A percentile compares a stretch with the other conserved stretches of the same genome.
phyloP scores from a whole-genome alignment of 2,329 filamentous ascomycete genomes.

The Clarireedia sp. region DNA sequence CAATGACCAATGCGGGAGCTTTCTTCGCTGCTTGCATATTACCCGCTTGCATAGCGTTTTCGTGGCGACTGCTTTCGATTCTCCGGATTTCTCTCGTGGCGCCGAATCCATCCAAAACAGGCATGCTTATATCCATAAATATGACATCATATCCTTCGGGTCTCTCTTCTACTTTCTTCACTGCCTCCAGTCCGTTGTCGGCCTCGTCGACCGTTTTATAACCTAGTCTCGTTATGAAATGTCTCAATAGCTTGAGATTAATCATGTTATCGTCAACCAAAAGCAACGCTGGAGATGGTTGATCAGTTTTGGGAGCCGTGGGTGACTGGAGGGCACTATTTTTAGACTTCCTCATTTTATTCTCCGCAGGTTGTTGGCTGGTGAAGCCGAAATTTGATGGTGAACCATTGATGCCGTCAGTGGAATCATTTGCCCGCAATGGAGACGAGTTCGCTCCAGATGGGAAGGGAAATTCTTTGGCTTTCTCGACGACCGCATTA shows the following conservation, averaged over 20 bases:
- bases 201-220: constrained; percentile 36
- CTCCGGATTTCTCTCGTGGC: constrained; percentile 42
- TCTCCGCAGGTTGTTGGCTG: neutral
- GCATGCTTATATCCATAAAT: constrained; percentile 46
- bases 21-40: constrained; percentile 14
- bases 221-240: constrained; percentile 32
- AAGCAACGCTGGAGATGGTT: constrained; percentile 22
- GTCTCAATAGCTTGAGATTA: constrained; percentile 34
- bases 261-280: constrained; percentile 38
- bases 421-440: neutral
- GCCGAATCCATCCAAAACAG: constrained; percentile 44
- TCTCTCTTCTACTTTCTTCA: constrained; percentile 34
- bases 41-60: constrained; percentile 5
- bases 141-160: constrained; percentile 36
- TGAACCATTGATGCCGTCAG: neutral
- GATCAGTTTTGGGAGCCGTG: neutral
- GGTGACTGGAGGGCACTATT: neutral
- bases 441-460: neutral
- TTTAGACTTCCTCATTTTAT: neutral
- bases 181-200: constrained; percentile 40
- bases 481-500: constrained; percentile 20
- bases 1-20: constrained; percentile 31
- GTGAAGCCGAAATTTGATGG: neutral
- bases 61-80: constrained; percentile 32
- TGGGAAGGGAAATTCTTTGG: constrained; percentile 27